These are phyloP conservation scores for Berkeleyomyces basicola DNA, from an alignment of 2,329 filamentous ascomycete species.

Conservation along the genomic window DNA sequence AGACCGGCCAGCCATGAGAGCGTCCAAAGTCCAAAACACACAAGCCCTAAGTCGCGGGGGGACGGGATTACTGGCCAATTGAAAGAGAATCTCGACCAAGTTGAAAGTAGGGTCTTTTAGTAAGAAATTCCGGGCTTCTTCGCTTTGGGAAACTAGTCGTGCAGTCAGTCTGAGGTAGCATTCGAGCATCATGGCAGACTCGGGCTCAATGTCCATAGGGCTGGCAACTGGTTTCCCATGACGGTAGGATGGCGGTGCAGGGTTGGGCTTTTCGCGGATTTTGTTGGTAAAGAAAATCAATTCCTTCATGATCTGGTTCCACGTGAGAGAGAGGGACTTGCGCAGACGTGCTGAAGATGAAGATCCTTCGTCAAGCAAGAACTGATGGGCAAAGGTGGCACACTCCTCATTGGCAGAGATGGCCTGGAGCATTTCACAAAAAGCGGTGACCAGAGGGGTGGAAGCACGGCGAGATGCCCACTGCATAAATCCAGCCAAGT, in stretches of 20 bases:
- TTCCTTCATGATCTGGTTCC: slow-evolving; percentile 84
- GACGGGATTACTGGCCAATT: slow-evolving; percentile 61
- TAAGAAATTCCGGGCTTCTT: slow-evolving; percentile 55
- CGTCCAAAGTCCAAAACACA: slow-evolving; percentile 61
- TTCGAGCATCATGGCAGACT: slow-evolving; percentile 92
- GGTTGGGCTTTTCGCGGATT: slow-evolving; percentile 53
- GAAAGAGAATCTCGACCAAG: slow-evolving; percentile 58
- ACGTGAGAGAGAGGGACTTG: slow-evolving; percentile 71
- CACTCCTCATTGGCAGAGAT: slow-evolving; percentile 71
- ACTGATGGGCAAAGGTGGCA: slow-evolving; percentile 71
- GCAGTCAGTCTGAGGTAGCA: slow-evolving; percentile 80
- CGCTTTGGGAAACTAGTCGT: slow-evolving; percentile 62
- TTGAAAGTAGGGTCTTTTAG: slow-evolving; percentile 48
- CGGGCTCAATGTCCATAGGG: slow-evolving; percentile 66
- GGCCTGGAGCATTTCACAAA: slow-evolving; percentile 88
- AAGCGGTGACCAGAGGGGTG: slow-evolving; percentile 87
- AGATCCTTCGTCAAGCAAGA: slow-evolving; percentile 66
- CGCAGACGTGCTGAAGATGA: slow-evolving; percentile 61
- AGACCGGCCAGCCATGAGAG: slow-evolving; percentile 60
- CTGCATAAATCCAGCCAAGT: slow-evolving; percentile 83
- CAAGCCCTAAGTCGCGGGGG: slow-evolving; percentile 65
- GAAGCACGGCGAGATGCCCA: slow-evolving; percentile 95
- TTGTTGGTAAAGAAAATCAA: slow-evolving; percentile 68
- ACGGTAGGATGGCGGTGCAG: slow-evolving; percentile 29
- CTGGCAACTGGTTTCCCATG: slow-evolving; percentile 44